Evolutionary conservation across 257 asterid species (phyloP).

Genomic region (Striga asiatica): DNA sequence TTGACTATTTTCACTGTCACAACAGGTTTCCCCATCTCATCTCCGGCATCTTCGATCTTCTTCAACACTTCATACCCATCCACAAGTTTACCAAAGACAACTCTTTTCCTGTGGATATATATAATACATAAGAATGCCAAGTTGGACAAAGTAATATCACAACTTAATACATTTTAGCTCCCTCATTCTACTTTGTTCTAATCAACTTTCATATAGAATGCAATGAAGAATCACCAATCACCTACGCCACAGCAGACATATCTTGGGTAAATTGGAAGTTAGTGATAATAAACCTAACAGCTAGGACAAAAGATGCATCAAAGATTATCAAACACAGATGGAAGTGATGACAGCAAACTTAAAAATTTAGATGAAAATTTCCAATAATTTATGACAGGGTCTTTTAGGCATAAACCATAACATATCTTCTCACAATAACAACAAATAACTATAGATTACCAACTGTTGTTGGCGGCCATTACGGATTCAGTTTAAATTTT

Average conservation of each 20-base stretch:
- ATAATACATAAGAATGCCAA: not conserved
- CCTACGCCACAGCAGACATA: not conserved
- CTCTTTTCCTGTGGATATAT: constrained; percentile 50
- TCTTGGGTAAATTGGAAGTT: not conserved
- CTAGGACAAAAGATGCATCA: not conserved
- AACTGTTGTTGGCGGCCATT: not conserved
- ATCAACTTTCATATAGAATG: too few species aligned
- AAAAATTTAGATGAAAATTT: not conserved
- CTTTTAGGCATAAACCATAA: not conserved
- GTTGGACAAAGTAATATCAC: not conserved
- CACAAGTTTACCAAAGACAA: constrained; percentile 89
- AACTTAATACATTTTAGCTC: not conserved
- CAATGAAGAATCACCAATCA: not conserved
- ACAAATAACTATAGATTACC: not conserved
- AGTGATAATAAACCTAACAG: not conserved
- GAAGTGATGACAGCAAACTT: not conserved
- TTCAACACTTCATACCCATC: constrained; percentile 71
- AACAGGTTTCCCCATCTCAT: constrained; percentile 73
- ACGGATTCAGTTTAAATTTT: not conserved
- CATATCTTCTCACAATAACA: not conserved
- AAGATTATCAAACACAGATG: constrained; percentile 8
- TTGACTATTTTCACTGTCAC: constrained; percentile 87
- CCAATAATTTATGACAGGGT: not conserved
- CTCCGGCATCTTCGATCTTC: constrained; percentile 84
- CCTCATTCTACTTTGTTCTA: not conserved